These are phyloP conservation scores for Sophora flavescens DNA, from an alignment of 306 rosid species.

Conservation along the genomic window DNA sequence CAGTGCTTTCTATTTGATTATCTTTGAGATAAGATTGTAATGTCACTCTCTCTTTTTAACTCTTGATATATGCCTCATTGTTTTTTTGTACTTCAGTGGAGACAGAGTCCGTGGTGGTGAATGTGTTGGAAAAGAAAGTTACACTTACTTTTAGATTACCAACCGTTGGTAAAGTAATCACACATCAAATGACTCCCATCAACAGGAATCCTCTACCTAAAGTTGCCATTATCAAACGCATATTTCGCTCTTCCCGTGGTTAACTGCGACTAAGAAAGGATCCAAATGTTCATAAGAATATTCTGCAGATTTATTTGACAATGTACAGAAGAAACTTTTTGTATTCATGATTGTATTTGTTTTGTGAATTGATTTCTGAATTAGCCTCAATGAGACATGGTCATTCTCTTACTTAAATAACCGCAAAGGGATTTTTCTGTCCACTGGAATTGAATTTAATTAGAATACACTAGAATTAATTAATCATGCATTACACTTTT, in stretches of 20 bases:
- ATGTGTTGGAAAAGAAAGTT: conserved; percentile 76
- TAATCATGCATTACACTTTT: too few species aligned
- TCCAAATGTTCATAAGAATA: conserved; percentile 26
- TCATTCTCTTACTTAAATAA: background rate
- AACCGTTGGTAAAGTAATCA: conserved; percentile 43
- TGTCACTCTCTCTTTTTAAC: background rate
- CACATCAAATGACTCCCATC: conserved; percentile 51
- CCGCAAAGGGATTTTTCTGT: background rate
- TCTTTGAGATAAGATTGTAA: background rate
- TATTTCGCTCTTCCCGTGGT: conserved; percentile 56
- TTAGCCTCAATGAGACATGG: background rate
- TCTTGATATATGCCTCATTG: conserved; percentile 11
- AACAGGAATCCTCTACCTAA: conserved; percentile 52
- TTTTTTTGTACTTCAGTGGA: conserved; percentile 50
- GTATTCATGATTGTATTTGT: conserved; percentile 11
- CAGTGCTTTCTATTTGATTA: background rate
- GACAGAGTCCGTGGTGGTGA: conserved; percentile 77
- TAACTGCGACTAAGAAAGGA: conserved; percentile 20
- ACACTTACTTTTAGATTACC: conserved; percentile 64
- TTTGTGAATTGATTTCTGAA: background rate
- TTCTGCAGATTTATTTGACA: conserved; percentile 34
- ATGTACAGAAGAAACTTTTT: conserved; percentile 32
- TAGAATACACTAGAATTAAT: too few species aligned
- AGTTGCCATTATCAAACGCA: conserved; percentile 55
- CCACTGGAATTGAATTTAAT: background rate